Base-by-base conservation (phyloP, 2,329 filamentous ascomycete genomes). In the Blastomyces emzantsi region DNA sequence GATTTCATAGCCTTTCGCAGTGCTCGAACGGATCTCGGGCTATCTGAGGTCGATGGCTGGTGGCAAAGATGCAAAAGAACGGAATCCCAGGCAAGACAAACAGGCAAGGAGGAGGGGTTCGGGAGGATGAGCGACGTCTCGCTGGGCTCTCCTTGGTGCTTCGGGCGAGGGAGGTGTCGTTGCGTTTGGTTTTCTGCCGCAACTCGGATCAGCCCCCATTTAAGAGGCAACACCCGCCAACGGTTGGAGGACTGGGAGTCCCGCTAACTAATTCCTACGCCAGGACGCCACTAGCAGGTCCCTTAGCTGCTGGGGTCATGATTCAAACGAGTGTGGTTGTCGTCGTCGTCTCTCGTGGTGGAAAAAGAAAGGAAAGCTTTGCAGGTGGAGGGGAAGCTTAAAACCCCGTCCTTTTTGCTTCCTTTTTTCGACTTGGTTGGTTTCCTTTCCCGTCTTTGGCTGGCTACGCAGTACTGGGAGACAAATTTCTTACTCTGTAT, bases 1-100 rank as follows among this genome's bases (percentile, higher is more conserved):
- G 55, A 63, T 49, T 60, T 65, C 65, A 65, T 63, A 63, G 45
- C 65, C 64, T 63, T 49, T 25, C n/a, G 8, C 22, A 60, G 7
- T 5, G 41, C 2, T 13, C 15, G 28, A 25, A 17, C 25, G 15
- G 43, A 28, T 45, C 41, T 25, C 28, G 57, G 25, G 41, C n/a
- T 25, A 60, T 60, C 30, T 28, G 54, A 41, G 11, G n/a, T 36
- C 52, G 36, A 39, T 25, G 17, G 17, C 15, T n/a, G 9, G 54
- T 5, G 5, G 30, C 25, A 57, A 39, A 9, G 19, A 57, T n/a
- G 28, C 15, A 41, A 22, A 25, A 41, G 36, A 57, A 57, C 6
- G 55, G n/a, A 41, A 57, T 22, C 3, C 7, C 56, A 43, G 36
- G 36, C 39, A n/a, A 7, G 39, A 43, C 25, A 36, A 41, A 59